phyloP scores from a whole-genome alignment of 108 stramenopile genomes.

The Cylindrotheca closterium region DNA sequence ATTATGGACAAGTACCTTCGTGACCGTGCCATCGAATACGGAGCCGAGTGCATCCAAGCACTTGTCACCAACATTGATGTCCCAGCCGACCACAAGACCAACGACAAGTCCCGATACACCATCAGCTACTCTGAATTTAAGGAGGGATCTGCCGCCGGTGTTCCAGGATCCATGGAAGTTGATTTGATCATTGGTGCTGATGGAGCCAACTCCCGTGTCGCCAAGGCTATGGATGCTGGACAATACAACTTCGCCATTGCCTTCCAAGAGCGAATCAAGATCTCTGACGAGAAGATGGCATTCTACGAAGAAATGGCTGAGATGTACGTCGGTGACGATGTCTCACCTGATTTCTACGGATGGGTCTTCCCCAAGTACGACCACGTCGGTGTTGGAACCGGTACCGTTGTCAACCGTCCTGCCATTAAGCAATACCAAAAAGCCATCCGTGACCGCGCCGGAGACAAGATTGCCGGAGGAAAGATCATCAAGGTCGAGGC shows the following conservation, averaged over 20 bases:
- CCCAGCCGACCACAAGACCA: constrained; percentile 81
- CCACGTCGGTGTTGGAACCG: constrained; percentile 98
- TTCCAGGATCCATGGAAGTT: constrained; percentile 81
- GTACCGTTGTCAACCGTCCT: constrained; percentile 97
- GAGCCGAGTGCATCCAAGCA: constrained; percentile 90
- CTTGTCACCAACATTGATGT: constrained; percentile 93
- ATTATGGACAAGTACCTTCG: constrained; percentile 96
- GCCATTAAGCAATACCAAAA: constrained; percentile 99
- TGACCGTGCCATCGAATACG: constrained; percentile 94
- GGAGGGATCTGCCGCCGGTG: constrained; percentile 68
- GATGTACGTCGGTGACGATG: constrained; percentile 99
- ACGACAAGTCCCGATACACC: constrained; percentile 73
- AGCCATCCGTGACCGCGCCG: constrained; percentile 97
- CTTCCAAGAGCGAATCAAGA: constrained; percentile 99
- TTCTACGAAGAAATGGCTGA: constrained; percentile 98
- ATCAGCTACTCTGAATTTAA: constrained; percentile 87
- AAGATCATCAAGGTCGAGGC: constrained; percentile 99
- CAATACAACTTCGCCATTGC: constrained; percentile 98
- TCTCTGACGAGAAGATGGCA: constrained; percentile 94
- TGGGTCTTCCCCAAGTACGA: constrained; percentile 99
- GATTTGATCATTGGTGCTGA: constrained; percentile 95
- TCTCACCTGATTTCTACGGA: constrained; percentile 97
- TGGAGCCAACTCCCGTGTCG: constrained; percentile 97
- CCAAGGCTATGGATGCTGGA: constrained; percentile 98
- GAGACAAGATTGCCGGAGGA: constrained; percentile 95